Evolutionary conservation across 768 basidiomycete genomes (phyloP).

Genomic region (Hericium alpestre): DNA sequence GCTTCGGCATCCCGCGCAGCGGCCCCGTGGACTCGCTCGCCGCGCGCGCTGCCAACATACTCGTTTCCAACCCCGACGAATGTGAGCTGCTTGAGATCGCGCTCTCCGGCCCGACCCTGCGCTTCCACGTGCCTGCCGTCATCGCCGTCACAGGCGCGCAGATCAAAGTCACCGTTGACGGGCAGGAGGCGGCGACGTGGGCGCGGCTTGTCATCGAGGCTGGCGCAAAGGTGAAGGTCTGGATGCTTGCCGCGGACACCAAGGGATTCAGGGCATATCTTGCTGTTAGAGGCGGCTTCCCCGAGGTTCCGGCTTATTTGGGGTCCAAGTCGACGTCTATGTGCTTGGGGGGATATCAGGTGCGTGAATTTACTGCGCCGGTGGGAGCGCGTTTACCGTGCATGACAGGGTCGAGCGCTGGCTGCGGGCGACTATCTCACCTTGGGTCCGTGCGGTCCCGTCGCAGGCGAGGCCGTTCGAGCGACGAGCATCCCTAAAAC

Average conservation of each 20-base stretch:
- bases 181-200: slow-evolving; percentile 35
- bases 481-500: slow-evolving; percentile 16
- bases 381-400: not conserved
- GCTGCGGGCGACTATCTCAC: slow-evolving; percentile 4
- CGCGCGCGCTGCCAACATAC: slow-evolving; percentile 43
- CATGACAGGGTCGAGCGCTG: slow-evolving; percentile 1
- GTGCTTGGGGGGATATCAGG: slow-evolving; percentile 53
- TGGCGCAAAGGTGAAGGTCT: slow-evolving; percentile 31
- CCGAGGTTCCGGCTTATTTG: slow-evolving; percentile 42
- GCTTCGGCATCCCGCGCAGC: slow-evolving; percentile 49
- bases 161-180: slow-evolving; percentile 30
- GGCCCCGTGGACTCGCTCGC: slow-evolving; percentile 58
- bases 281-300: slow-evolving; percentile 50
- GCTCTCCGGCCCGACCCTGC: slow-evolving; percentile 25
- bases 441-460: slow-evolving; percentile 25
- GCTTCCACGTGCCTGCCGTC: slow-evolving; percentile 39
- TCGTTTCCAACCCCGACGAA: slow-evolving; percentile 41
- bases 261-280: slow-evolving; percentile 39
- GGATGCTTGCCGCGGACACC: slow-evolving; percentile 10
- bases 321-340: slow-evolving; percentile 59
- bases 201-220: slow-evolving; percentile 34
- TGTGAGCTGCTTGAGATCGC: slow-evolving; percentile 49
- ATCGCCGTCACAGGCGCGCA: slow-evolving; percentile 35
- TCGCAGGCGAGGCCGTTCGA: slow-evolving; percentile 7
- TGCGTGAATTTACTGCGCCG: slow-evolving; percentile 9